Evolutionary conservation across 768 basidiomycete species (phyloP).

Genomic region (Tricholomella constricta): DNA sequence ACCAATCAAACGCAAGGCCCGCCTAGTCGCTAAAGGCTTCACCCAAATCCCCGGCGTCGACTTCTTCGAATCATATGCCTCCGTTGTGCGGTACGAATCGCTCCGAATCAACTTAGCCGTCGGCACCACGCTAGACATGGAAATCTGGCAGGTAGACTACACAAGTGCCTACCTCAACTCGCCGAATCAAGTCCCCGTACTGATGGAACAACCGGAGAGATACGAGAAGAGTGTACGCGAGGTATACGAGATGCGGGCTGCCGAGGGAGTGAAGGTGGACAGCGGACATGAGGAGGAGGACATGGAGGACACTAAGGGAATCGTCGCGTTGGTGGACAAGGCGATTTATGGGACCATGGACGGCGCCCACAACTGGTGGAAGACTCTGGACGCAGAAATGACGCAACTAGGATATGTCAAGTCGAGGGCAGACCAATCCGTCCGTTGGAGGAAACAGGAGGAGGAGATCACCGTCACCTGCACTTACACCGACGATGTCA

Average conservation of each 20-base stretch:
- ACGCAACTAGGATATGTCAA: background rate
- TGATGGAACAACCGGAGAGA: background rate
- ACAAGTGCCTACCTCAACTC: constrained; percentile 33
- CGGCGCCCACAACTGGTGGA: background rate
- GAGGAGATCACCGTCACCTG: background rate
- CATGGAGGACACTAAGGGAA: too few relatives aligned
- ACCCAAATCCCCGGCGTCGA: constrained; percentile 35
- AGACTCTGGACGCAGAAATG: background rate
- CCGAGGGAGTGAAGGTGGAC: too few relatives aligned
- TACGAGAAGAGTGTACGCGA: too few relatives aligned
- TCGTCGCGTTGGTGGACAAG: too few relatives aligned
- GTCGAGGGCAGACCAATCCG: background rate
- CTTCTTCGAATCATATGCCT: constrained; percentile 21
- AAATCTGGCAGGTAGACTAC: too few relatives aligned
- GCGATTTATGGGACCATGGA: constrained; percentile 1
- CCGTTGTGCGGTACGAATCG: too few relatives aligned
- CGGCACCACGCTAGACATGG: too few relatives aligned
- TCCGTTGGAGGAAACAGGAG: background rate
- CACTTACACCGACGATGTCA: background rate
- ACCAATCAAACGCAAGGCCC: too few relatives aligned
- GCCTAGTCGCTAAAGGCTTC: constrained; percentile 27
- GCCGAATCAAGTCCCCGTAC: background rate
- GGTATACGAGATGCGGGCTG: too few relatives aligned
- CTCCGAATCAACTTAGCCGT: too few relatives aligned
- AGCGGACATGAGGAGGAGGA: too few relatives aligned